These are phyloP conservation scores for Jimgerdemannia lactiflua DNA, from an alignment of 192 early-diverging fungal genomes.

Conservation along the genomic window DNA sequence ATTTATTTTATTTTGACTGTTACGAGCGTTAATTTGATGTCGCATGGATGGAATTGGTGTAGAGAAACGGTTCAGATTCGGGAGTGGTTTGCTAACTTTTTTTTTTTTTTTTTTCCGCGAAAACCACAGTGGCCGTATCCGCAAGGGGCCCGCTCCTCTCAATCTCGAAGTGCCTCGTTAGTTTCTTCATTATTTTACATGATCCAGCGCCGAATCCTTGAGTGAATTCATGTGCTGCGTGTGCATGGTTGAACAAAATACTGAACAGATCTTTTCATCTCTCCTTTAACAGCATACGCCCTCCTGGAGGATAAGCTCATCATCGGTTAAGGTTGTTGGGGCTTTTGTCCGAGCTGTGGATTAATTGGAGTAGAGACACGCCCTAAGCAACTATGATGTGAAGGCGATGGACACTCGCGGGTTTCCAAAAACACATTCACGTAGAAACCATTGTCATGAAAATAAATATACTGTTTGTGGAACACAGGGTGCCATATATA, in stretches of 20 bases:
- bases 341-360: neutral
- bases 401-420: neutral
- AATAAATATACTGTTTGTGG: neutral
- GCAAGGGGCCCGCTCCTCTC: slow-evolving; percentile 97
- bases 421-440: neutral
- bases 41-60: no score
- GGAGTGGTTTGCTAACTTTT: no score
- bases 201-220: no score
- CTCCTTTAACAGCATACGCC: slow-evolving; percentile 12
- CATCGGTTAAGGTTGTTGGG: neutral
- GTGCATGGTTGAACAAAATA: no score
- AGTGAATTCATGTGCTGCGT: no score
- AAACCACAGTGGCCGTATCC: slow-evolving; percentile 71
- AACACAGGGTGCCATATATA: no score
- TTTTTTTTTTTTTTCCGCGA: no score
- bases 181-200: slow-evolving; percentile 20
- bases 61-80: no score
- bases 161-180: slow-evolving; percentile 95
- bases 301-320: neutral
- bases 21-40: no score
- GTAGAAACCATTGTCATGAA: neutral
- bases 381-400: neutral
- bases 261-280: no score
- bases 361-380: neutral
- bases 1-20: neutral